These are phyloP conservation scores for Tubosaeta brunneosetosa DNA, from an alignment of 768 basidiomycete species.

Conservation along the genomic window DNA sequence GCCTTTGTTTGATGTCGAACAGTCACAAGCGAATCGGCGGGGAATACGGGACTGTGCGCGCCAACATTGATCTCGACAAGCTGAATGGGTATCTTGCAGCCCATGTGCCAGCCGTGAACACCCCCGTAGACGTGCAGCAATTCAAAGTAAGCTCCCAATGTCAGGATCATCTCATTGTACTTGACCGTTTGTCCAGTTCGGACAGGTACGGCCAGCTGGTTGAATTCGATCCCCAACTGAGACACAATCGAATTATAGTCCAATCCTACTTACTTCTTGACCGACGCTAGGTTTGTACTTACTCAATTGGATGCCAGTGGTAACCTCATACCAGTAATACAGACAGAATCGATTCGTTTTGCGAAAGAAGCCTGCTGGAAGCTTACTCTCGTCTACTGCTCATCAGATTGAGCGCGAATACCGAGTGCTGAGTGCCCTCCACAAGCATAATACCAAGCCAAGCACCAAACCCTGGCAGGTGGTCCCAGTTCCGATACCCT, in stretches of 20 bases:
- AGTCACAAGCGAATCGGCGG: conserved; percentile 55
- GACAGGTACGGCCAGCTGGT: conserved; percentile 56
- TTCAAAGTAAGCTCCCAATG: conserved; percentile 64
- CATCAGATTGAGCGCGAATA: conserved; percentile 97
- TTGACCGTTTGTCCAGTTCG: conserved; percentile 53
- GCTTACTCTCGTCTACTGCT: conserved; percentile 83
- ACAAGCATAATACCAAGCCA: conserved; percentile 60
- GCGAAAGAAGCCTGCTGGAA: conserved; percentile 88
- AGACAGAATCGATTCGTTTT: conserved; percentile 71
- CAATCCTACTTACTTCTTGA: conserved; percentile 95
- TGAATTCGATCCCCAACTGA: not conserved
- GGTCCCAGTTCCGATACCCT: conserved; percentile 84
- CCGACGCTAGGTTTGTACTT: conserved; percentile 57
- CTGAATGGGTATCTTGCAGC: conserved; percentile 63
- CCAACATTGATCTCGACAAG: conserved; percentile 57
- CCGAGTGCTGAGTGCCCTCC: conserved; percentile 69
- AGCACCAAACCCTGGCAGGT: conserved; percentile 44
- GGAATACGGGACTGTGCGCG: conserved; percentile 70
- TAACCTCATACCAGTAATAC: not conserved
- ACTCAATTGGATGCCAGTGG: not conserved
- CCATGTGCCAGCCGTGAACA: conserved; percentile 49
- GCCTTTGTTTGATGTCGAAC: conserved; percentile 17
- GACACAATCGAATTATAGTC: conserved; percentile 48
- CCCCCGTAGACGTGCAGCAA: conserved; percentile 80
- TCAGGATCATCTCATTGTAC: not conserved